Evolutionary conservation across 148 eudicot species (phyloP).

Genomic region (Cornus kousa): DNA sequence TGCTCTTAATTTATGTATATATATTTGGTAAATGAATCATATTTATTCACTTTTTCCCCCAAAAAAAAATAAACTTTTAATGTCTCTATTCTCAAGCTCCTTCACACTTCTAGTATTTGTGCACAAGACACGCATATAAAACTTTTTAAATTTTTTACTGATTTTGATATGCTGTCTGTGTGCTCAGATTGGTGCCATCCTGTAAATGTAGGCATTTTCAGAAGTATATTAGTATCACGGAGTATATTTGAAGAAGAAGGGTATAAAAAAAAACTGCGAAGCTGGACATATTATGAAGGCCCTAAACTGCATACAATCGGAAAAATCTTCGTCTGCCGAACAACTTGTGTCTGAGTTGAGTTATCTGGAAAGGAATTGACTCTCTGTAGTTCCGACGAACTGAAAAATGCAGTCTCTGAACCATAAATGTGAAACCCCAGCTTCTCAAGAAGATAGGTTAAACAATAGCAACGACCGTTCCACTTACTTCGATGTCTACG

Average conservation of each 20-base stretch:
- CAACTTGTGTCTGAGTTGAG: neutral
- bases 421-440: conserved; percentile 19
- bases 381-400: neutral
- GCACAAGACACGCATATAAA: neutral
- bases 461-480: neutral
- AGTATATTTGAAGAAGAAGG: neutral
- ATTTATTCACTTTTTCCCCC: neutral
- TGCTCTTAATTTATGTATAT: neutral
- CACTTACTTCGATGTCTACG: conserved; percentile 66
- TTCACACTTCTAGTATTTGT: neutral
- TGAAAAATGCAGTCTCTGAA: conserved; percentile 4
- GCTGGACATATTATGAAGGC: neutral
- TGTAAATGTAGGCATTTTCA: conserved; percentile 14
- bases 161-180: neutral
- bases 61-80: too few species aligned
- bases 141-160: neutral
- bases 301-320: neutral
- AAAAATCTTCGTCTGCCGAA: neutral
- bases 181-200: conserved; percentile 14
- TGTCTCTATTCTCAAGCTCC: neutral
- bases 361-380: neutral
- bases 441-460: conserved; percentile 19
- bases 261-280: neutral
- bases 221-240: neutral
- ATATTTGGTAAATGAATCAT: too few species aligned